phyloP scores from a whole-genome alignment of 495 filamentous ascomycete genomes.

The Penicillium atrosanguineum region DNA sequence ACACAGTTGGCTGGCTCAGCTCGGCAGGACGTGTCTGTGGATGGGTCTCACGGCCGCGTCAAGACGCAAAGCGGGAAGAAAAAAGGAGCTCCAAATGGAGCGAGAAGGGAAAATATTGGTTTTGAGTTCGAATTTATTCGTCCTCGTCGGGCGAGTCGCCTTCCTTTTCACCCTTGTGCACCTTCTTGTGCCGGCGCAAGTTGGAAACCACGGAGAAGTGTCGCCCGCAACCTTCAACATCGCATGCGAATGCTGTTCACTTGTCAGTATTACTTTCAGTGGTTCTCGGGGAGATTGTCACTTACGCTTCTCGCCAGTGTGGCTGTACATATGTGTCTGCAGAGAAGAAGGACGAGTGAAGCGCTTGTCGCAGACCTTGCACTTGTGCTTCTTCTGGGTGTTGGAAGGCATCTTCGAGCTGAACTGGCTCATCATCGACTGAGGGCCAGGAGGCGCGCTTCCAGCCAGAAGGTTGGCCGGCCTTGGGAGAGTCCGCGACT shows the following conservation, averaged over 20 bases:
- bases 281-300: constrained; percentile 10
- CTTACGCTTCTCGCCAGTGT: constrained; percentile 99
- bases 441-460: constrained; percentile 73
- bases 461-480: constrained; percentile 67
- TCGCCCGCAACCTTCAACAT: constrained; percentile 91
- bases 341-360: constrained; percentile 95
- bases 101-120: constrained; percentile 16
- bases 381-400: constrained; percentile 99
- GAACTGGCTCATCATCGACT: constrained; percentile 99
- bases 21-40: constrained; percentile 2
- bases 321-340: constrained; percentile 98
- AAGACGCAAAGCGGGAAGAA: constrained; percentile 2
- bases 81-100: constrained; percentile 12
- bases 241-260: constrained; percentile 78
- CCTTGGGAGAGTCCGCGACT: constrained; percentile 81
- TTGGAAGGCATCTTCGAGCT: constrained; percentile 95
- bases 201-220: constrained; percentile 99
- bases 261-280: constrained; percentile 32
- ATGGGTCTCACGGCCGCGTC: constrained; percentile 11
- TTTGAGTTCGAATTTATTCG: constrained; percentile 30
- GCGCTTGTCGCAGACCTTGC: constrained; percentile 98
- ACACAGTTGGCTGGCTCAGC: constrained; percentile 15
- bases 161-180: constrained; percentile 81
- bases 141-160: constrained; percentile 44
- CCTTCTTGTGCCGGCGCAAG: constrained; percentile 89